Base-by-base conservation (phyloP, 306 rosid genomes). In the Casuarina glauca region DNA sequence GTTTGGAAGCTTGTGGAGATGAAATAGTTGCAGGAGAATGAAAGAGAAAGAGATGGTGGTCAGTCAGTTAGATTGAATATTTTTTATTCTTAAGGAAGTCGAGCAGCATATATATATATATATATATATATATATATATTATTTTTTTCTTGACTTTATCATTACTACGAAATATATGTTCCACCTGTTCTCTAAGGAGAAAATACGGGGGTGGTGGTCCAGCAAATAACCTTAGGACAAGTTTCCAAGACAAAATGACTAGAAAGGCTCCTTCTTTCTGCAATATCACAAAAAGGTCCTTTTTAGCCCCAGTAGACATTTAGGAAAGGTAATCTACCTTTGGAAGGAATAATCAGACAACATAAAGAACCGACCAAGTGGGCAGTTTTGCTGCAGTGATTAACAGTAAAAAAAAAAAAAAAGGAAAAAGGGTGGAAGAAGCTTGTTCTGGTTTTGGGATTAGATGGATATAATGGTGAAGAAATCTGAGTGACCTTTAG, bases 1-100 rank as follows among this genome's bases (percentile, higher is more conserved):
- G 78, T 91, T 91, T 95, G 97, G 97, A 95, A 90, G 90, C 84
- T 93, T 95, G 93, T 89, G 97, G 76, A 79, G 74, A 78, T 69
- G 79, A 88, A 84, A 88, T 87, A 81, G 82, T 72, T 84, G 87
- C 87, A 83, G 76, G 78, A 69, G 36, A 62, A 41, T 16, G 11
- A 75, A 38, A 69, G 76, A 66, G n/a, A 70, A 39, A 51, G 64
- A 64, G 81, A 86, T 84, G 94, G 84, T 88, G 92, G 87, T 88
- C 88, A 74, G 91, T 88, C 84, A 82, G 75, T 82, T 82, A 74
- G 81, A 73, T 79, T 79, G 57, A 74, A 83, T 81, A 50, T 20
- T 73, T 58, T 69, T 36, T 76, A 66, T 58, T 76, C 66, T 74
- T 82, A 72, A 79, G 51, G 76, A 66, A 74, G 79, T 86, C 73